Evolutionary conservation across 2,329 filamentous ascomycete species (phyloP).

Genomic region (Colletotrichum sp.): DNA sequence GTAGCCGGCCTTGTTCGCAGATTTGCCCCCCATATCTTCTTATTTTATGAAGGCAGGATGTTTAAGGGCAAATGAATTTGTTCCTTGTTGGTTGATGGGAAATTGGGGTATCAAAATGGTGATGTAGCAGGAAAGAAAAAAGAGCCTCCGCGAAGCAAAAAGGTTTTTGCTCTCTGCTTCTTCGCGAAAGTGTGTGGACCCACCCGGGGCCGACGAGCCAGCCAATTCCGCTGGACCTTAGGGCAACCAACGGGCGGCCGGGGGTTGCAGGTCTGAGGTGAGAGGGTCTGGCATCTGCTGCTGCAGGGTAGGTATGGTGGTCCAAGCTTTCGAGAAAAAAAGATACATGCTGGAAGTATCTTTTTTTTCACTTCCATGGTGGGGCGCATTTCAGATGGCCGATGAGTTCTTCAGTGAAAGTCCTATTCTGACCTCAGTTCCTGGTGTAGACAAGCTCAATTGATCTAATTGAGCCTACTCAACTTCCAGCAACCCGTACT

Average conservation of each 20-base stretch:
- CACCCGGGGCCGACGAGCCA: not conserved
- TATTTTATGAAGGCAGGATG: slow-evolving; percentile 88
- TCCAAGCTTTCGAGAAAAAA: slow-evolving; percentile 3
- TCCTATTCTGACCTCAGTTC: not conserved
- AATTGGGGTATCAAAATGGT: slow-evolving; percentile 23
- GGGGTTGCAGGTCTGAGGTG: not conserved
- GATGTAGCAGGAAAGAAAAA: slow-evolving; percentile 1
- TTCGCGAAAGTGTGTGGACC: slow-evolving; percentile 7
- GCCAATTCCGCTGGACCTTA: not conserved
- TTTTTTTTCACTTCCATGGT: slow-evolving; percentile 31
- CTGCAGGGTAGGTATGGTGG: not conserved
- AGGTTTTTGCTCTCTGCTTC: slow-evolving; percentile 18
- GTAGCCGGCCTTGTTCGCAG: slow-evolving; percentile 91
- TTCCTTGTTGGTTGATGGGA: slow-evolving; percentile 20
- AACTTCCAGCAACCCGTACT: not conserved
- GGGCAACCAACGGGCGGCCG: not conserved
- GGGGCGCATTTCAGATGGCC: not conserved
- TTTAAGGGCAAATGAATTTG: slow-evolving; percentile 80
- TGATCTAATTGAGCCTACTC: not conserved
- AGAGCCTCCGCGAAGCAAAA: not conserved
- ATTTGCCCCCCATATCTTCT: slow-evolving; percentile 99
- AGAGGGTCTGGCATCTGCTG: not conserved
- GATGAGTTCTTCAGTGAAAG: slow-evolving; percentile 11
- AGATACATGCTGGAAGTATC: slow-evolving; percentile 39
- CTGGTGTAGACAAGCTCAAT: not conserved